A percentile compares a stretch with the other conserved stretches of the same genome.
phyloP scores from a whole-genome alignment of 139 green algal genomes.

The Volvox africanus region DNA sequence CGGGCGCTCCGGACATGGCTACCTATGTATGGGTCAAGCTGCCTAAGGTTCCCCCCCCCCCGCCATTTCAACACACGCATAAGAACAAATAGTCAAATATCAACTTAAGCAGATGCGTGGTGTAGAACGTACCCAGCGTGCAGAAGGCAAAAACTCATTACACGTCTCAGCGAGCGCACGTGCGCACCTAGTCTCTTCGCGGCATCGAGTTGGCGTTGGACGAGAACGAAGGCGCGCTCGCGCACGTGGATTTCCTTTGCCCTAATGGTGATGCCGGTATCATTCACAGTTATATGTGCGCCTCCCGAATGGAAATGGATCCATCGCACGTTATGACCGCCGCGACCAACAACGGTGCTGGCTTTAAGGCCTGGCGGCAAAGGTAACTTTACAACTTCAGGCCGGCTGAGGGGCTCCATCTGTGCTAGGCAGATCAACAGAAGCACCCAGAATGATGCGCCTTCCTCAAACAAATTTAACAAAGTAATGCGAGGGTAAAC shows the following conservation, averaged over 20 bases:
- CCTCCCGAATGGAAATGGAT: constrained; percentile 2
- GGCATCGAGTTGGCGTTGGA: background rate
- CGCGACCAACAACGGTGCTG: background rate
- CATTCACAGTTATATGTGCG: background rate
- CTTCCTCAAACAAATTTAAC: no score
- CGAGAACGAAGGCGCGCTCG: background rate
- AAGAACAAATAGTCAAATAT: background rate
- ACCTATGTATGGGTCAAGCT: background rate
- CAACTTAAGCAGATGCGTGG: background rate
- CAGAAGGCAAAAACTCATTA: background rate
- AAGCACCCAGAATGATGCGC: no score
- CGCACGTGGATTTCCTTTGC: background rate
- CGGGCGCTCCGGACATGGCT: background rate
- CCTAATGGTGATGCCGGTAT: background rate
- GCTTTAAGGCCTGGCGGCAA: background rate
- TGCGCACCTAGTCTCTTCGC: background rate
- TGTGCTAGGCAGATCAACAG: no score
- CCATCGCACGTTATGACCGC: constrained; percentile 10
- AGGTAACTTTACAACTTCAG: background rate
- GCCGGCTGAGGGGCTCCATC: background rate
- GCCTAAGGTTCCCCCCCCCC: background rate
- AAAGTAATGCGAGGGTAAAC: no score
- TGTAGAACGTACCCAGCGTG: background rate
- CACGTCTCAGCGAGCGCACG: background rate
- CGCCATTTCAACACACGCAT: background rate